Evolutionary conservation across 371 early-diverging fungal species (phyloP), one percentile per base, ranked within the genome.

Genomic region (Mortierella sp.): DNA sequence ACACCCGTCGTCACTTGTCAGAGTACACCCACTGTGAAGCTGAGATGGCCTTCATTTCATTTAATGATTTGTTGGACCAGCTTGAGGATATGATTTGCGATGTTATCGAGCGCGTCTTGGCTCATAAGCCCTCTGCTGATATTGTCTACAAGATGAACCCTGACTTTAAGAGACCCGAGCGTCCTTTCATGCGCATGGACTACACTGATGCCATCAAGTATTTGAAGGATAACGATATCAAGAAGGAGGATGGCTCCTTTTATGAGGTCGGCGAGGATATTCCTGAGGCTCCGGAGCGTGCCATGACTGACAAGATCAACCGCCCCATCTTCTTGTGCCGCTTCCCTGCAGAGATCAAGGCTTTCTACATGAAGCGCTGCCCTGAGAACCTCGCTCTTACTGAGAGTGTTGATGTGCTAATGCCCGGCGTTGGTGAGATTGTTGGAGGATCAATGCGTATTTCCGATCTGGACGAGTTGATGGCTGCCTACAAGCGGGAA

Each of bases 371-470:
- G 99, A 95, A 94, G 81, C 87, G 91, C 54, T 92, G 92, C 78
- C 86, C 87, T 54, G 90, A 93, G 16, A 94, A 96, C 71, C 83
- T 81, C 27, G 83, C 93, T 5, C 85, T 96, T 45, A 99, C 99
- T 16, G 97, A 99, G 86, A 93, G 94, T 68, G 96, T 97, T 30
- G 99, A 99, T 84, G 91, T 99, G 34, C 89, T 99, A 78, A 98
- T 99, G 93, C 99, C 99, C 41, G 92, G 91, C 67, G 99, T 99
- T 54, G 99, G 99, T 69, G 99, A 99, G 86, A 98, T 99, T 85
- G 96, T 98, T 41, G 99, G 99, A 80, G 99, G 99, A 43, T 95
- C 96, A 72, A 99, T 99, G 99, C 93, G 99, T 85, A 95, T 95
- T 80, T 88, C 92, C 54, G 92, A 96, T 71, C 80, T 93, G 71